Evolutionary conservation across 768 basidiomycete genomes (phyloP), one percentile per base, ranked within the genome.

Genomic region (Cantharellus anzutake): DNA sequence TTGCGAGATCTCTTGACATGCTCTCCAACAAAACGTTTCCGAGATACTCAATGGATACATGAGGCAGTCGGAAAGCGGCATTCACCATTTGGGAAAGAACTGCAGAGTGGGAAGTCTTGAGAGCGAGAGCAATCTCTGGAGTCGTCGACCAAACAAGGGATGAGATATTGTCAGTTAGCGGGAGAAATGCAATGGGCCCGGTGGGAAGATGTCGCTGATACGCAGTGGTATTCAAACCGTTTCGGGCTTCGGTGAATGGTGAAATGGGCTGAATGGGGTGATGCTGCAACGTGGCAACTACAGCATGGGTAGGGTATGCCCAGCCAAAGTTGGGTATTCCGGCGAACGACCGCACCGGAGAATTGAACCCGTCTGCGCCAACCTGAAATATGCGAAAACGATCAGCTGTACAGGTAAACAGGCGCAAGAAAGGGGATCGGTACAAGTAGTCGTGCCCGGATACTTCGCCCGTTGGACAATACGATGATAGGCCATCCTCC

Each of bases 131-230:
- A 4, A 91, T 74, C 3, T 73, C 68, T 1, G 92, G 89, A 59
- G 75, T 79, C 0, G 87, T 94, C 20, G 90, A 93, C 96, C 96
- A 98, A 3, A 97, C 96, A 56, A 98, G 76, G 2, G 93, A 92
- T 5, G 91, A 88, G 2, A 74, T 73, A 0, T 81, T 84, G 57
- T 66, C 63, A 0, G 67, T 84, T 50, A 97, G 77, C 0, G 94
- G 96, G 29, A 98, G 77, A 73, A 96, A 98, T 0, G 93, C 93
- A 50, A 98, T 84, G 2, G 94, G 94, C 0, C 96, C 94, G 3
- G 91, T 91, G 2, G 92, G 86, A 20, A 98, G 78, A 74, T 97
- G 97, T 29, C 93, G 77, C 69, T 98, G 96, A 71, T 86, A 98
- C 0, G 90, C 93, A 0, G 82, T 87, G 3, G 79, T 89, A 64